phyloP scores from a whole-genome alignment of 345 rosid species.

The Corchorus capsularis region DNA sequence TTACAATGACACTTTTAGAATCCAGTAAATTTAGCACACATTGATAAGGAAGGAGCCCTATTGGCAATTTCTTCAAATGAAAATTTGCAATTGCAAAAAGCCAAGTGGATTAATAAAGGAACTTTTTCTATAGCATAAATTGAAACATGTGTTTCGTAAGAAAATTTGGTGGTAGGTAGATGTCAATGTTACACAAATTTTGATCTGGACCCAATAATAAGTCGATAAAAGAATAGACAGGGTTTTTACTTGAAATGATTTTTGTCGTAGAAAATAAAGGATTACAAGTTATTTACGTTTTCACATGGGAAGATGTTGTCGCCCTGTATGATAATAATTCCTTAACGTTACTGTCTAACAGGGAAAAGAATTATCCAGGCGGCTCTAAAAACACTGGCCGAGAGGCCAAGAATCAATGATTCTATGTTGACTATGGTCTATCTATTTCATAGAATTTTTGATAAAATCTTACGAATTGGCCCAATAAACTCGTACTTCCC shows the following conservation, averaged over 20 bases:
- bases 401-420: too few species aligned
- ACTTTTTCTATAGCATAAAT: slow-evolving; percentile 10
- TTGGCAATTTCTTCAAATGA: not conserved
- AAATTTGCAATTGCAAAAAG: not conserved
- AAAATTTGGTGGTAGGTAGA: not conserved
- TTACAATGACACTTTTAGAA: not conserved
- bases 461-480: too few species aligned
- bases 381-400: too few species aligned
- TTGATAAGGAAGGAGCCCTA: not conserved
- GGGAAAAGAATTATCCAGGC: not conserved
- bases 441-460: too few species aligned
- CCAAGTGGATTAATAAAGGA: not conserved
- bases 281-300: not conserved
- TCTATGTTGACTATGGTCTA: too few species aligned
- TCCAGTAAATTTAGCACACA: not conserved
- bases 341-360: not conserved
- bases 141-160: slow-evolving; percentile 11
- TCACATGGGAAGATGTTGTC: not conserved
- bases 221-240: not conserved
- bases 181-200: not conserved
- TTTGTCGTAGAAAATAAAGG: not conserved
- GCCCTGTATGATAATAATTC: not conserved
- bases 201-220: not conserved
- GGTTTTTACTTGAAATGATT: not conserved
- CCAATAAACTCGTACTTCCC: too few species aligned